phyloP scores from a whole-genome alignment of 2,329 filamentous ascomycete species.

The Fusarium udum region DNA sequence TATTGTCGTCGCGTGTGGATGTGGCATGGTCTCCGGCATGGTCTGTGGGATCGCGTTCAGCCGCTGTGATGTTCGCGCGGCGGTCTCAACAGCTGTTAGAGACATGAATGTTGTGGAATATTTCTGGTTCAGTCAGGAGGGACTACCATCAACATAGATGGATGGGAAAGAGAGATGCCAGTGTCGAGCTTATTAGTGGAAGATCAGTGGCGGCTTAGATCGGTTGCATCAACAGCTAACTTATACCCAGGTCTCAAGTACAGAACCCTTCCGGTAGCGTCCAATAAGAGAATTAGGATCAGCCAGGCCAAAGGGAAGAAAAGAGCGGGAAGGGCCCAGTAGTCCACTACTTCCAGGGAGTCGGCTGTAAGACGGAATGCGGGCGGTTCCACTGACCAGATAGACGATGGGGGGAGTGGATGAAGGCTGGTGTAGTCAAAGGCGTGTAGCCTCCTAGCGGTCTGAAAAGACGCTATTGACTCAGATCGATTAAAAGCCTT shows the following conservation, averaged over 20 bases:
- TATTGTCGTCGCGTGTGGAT: conserved; percentile 31
- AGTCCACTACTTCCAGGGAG: conserved; percentile 38
- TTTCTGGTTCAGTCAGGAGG: conserved; percentile 11
- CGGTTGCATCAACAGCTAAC: conserved; percentile 40
- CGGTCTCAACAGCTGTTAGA: conserved; percentile 31
- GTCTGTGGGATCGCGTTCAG: conserved; percentile 35
- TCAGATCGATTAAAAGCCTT: conserved; percentile 9
- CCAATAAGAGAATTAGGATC: conserved; percentile 34
- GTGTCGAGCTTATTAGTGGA: conserved; percentile 26
- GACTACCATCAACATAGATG: conserved; percentile 19
- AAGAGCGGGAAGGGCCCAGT: conserved; percentile 33
- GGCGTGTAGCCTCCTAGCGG: conserved; percentile 14
- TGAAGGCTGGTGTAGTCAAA: conserved; percentile 25
- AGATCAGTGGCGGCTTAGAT: conserved; percentile 32
- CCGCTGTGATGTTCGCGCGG: conserved; percentile 21
- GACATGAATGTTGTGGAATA: conserved; percentile 34
- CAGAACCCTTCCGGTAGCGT: conserved; percentile 7
- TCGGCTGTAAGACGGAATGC: conserved; percentile 39
- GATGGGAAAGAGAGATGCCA: conserved; percentile 22
- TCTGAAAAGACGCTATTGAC: conserved; percentile 17
- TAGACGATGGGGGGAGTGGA: conserved; percentile 28
- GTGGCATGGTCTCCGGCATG: conserved; percentile 43
- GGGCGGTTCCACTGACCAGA: conserved; percentile 39
- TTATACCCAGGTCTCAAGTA: conserved; percentile 35
- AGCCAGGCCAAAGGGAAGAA: conserved; percentile 30